These are phyloP conservation scores for Aureobasidium sp. DNA, from an alignment of 2,329 filamentous ascomycete species.

Conservation along the genomic window DNA sequence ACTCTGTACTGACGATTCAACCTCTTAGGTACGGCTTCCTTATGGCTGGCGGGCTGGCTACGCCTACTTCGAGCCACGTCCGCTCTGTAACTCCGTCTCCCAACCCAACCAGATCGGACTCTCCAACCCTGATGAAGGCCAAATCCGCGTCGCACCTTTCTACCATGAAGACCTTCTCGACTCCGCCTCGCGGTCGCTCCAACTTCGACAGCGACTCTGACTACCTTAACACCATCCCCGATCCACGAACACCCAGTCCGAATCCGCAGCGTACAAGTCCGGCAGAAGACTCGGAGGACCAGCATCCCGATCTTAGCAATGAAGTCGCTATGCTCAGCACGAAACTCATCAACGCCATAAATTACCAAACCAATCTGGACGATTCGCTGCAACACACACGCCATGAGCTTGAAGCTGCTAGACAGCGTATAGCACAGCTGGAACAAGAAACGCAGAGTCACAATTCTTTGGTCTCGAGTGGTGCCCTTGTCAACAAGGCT, in stretches of 20 bases:
- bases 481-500: conserved; percentile 66
- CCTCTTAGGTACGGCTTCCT: not conserved
- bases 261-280: conserved; percentile 6
- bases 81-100: conserved; percentile 1
- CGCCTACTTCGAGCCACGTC: conserved; percentile 5
- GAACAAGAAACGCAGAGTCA: conserved; percentile 63
- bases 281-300: conserved; percentile 2
- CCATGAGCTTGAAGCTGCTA: conserved; percentile 70
- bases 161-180: not conserved
- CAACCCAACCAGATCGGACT: not conserved
- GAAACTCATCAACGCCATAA: conserved; percentile 95
- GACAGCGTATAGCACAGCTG: conserved; percentile 57
- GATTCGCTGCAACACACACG: conserved; percentile 76
- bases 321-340: conserved; percentile 88
- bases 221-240: conserved; percentile 14
- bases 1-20: not conserved
- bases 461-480: conserved; percentile 59
- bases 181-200: not conserved
- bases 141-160: conserved; percentile 9
- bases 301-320: conserved; percentile 50
- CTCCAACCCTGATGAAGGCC: not conserved
- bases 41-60: conserved; percentile 7
- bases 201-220: conserved; percentile 12
- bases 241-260: conserved; percentile 15
- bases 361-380: conserved; percentile 86